These are phyloP conservation scores for Panicum virgatum DNA, from an alignment of 202 grass and related monocot species.

Conservation along the genomic window DNA sequence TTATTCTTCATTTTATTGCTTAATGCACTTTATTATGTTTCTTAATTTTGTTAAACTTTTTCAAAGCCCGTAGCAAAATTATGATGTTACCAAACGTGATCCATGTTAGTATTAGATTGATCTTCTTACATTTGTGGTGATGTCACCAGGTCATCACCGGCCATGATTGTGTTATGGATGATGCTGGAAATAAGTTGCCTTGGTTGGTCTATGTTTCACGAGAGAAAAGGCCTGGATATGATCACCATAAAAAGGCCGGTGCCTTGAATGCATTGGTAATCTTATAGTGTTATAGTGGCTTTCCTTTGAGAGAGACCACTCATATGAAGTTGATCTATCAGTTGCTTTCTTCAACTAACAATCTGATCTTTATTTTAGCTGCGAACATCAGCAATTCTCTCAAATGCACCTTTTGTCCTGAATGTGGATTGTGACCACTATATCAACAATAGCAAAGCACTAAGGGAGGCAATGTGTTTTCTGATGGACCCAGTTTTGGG, in stretches of 20 bases:
- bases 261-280: constrained; percentile 41
- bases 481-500: constrained; percentile 67
- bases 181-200: constrained; percentile 42
- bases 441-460: constrained; percentile 70
- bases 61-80: too few species aligned
- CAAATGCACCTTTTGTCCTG: constrained; percentile 67
- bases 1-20: background rate
- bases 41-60: background rate
- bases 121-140: background rate
- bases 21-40: background rate
- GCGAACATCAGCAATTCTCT: constrained; percentile 61
- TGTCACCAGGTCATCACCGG: constrained; percentile 31
- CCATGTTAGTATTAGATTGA: background rate
- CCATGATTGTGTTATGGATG: constrained; percentile 36
- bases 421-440: constrained; percentile 83
- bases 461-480: constrained; percentile 73
- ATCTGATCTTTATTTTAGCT: constrained; percentile 40
- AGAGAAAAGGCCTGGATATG: constrained; percentile 66
- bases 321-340: background rate
- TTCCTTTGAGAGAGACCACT: constrained; percentile 2
- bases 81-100: background rate
- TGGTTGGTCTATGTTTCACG: constrained; percentile 66
- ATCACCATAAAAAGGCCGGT: constrained; percentile 47
- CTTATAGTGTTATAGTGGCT: background rate
- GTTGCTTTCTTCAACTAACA: constrained; percentile 16